Evolutionary conservation across 257 asterid genomes (phyloP).

Genomic region (Eucommia ulmoides): DNA sequence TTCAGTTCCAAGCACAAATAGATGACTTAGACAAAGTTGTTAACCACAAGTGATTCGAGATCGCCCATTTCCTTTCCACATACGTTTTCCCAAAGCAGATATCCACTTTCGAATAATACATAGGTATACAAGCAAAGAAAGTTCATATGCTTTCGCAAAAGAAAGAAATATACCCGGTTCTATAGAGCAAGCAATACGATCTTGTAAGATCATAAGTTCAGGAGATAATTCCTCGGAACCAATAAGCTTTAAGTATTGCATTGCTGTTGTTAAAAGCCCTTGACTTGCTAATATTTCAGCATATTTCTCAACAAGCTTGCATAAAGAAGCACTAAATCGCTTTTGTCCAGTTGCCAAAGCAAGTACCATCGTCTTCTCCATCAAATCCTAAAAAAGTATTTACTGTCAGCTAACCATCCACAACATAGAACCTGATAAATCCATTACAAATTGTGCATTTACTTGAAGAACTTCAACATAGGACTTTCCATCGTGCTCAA

Average conservation of each 20-base stretch:
- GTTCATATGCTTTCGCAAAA: too few species aligned
- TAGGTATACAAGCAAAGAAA: too few species aligned
- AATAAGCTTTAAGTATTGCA: constrained; percentile 83
- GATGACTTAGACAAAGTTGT: not conserved
- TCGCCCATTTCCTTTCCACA: too few species aligned
- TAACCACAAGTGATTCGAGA: not conserved
- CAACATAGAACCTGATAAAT: constrained; percentile 6
- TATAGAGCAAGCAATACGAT: constrained; percentile 71
- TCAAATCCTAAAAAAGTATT: constrained; percentile 46
- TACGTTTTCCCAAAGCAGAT: too few species aligned
- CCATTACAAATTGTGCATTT: constrained; percentile 11
- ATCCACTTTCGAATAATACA: too few species aligned
- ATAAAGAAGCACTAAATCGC: constrained; percentile 76
- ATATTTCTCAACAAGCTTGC: constrained; percentile 90
- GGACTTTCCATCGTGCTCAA: constrained; percentile 63
- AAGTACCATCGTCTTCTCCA: constrained; percentile 91
- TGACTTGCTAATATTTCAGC: constrained; percentile 96
- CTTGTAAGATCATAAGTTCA: constrained; percentile 72
- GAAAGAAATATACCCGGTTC: constrained; percentile 48
- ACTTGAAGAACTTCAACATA: constrained; percentile 87
- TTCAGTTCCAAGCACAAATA: too few species aligned
- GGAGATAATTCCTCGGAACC: constrained; percentile 85
- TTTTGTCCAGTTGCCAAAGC: constrained; percentile 93
- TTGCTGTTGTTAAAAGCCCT: constrained; percentile 88
- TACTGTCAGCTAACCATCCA: not conserved